Conservation (phyloP, 108 stramenopile genomes). For the Cyclotella choctawhatcheeana region DNA sequence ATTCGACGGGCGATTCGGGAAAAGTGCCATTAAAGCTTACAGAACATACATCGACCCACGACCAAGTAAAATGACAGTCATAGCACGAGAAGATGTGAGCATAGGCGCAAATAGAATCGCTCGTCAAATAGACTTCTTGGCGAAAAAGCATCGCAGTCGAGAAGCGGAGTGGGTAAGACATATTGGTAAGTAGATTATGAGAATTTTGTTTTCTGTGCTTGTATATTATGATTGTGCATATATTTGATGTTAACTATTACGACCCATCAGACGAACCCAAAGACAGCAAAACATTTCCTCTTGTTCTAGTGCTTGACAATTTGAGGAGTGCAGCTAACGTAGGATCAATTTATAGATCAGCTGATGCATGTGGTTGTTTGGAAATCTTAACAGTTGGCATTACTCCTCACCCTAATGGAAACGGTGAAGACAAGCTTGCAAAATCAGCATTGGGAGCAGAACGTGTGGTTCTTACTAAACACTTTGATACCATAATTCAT, state of each 20-base stretch:
- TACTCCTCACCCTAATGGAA: constrained; percentile 83
- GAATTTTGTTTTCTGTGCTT: too few relatives aligned
- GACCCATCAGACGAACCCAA: constrained; percentile 30
- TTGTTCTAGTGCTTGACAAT: constrained; percentile 85
- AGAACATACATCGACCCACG: constrained; percentile 72
- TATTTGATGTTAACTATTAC: background rate
- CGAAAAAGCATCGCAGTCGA: constrained; percentile 70
- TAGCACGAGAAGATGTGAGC: constrained; percentile 51
- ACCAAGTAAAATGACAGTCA: constrained; percentile 44
- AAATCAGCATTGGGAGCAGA: constrained; percentile 88
- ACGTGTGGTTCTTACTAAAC: constrained; percentile 56
- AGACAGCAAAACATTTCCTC: constrained; percentile 62
- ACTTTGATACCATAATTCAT: constrained; percentile 73
- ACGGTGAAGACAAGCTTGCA: constrained; percentile 73
- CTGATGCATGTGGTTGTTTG: constrained; percentile 75
- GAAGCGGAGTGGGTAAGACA: constrained; percentile 82
- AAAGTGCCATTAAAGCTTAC: constrained; percentile 80
- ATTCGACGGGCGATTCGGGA: constrained; percentile 72
- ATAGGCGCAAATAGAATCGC: constrained; percentile 68
- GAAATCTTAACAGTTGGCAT: constrained; percentile 75
- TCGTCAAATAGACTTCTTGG: constrained; percentile 80
- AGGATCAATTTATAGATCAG: constrained; percentile 86
- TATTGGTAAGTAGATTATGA: constrained; percentile 33
- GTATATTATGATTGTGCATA: background rate
- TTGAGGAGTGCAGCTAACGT: constrained; percentile 88